A percentile compares a stretch with the other conserved stretches of the same genome.
These are phyloP conservation scores for Amylostereum chailletii DNA, from an alignment of 1,284 basidiomycete species.

Conservation along the genomic window DNA sequence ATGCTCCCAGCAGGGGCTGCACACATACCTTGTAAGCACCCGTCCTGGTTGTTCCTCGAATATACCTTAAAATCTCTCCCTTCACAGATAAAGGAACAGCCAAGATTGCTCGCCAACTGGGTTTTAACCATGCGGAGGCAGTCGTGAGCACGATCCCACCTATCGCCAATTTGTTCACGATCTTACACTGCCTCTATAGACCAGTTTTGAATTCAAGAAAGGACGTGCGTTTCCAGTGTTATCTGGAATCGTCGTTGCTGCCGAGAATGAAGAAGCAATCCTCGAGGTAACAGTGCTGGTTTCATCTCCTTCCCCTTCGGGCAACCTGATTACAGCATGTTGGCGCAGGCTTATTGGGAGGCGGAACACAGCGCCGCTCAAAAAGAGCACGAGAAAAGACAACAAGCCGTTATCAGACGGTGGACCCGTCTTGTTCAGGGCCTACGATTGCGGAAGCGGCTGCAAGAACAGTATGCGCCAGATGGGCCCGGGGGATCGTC, in stretches of 20 bases:
- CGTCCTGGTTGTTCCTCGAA: constrained; percentile 6
- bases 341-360: constrained; percentile 71
- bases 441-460: constrained; percentile 73
- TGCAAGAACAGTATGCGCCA: constrained; percentile 73
- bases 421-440: constrained; percentile 90
- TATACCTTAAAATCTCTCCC: not conserved
- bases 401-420: constrained; percentile 78
- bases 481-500: constrained; percentile 4
- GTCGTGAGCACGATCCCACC: constrained; percentile 45
- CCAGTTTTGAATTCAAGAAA: constrained; percentile 94
- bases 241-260: constrained; percentile 82
- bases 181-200: constrained; percentile 33
- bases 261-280: constrained; percentile 70
- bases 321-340: not conserved
- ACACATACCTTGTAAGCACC: constrained; percentile 78
- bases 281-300: constrained; percentile 49
- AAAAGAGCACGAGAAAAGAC: constrained; percentile 67
- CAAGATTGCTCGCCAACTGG: constrained; percentile 84
- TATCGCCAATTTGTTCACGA: not conserved
- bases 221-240: constrained; percentile 80
- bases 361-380: constrained; percentile 72
- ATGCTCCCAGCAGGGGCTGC: constrained; percentile 89
- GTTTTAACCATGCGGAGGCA: constrained; percentile 89
- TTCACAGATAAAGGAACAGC: constrained; percentile 74
- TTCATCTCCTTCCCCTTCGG: not conserved